Base-by-base conservation (phyloP, 495 filamentous ascomycete genomes). In the Annulohypoxylon stygium region DNA sequence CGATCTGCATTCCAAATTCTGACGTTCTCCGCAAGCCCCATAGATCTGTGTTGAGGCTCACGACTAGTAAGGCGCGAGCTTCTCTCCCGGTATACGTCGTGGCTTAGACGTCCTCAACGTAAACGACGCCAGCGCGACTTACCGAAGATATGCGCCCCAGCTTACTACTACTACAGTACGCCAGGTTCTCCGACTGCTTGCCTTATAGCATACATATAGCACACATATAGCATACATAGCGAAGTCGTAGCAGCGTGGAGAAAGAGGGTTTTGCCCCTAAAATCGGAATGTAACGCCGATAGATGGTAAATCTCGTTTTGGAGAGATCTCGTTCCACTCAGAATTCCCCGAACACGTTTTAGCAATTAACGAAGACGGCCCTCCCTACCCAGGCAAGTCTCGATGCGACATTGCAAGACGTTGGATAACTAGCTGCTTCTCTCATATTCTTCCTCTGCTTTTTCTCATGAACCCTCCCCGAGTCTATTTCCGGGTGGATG, bases 281-380 rank as follows among this genome's bases (percentile, higher is more conserved):
- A 70, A 54, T 72, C 67, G 69, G 74, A 73, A 78, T 76, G 74
- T 71, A 75, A 75, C 67, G 74, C 68, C 69, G 65, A 76, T 71
- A 74, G 73, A 76, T 76, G 63, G 68, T 68, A 76, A 75, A 75
- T 73, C 74, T 78, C 66, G 61, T 69, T 71, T 73, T 67, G 67
- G 72, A 64, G 71, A 75, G 70, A 68, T 78, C 63, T 76, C 55
- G 74, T 75, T 71, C 70, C 71, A 78, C 76, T 41, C 66, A 75
- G 65, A 76, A 76, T 70, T 72, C 61, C 68, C 76, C 71, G 74
- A 76, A 75, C 68, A 73, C 67, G 74, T 70, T 78, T 70, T 76
- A 69, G 74, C 71, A 76, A 74, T 71, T 75, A 75, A 75, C 63
- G 45, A 61, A 65, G 72, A 71, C 72, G 72, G 72, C 53, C 67